Base-by-base conservation (phyloP, 306 rosid species). In the Prosopis cineraria region DNA sequence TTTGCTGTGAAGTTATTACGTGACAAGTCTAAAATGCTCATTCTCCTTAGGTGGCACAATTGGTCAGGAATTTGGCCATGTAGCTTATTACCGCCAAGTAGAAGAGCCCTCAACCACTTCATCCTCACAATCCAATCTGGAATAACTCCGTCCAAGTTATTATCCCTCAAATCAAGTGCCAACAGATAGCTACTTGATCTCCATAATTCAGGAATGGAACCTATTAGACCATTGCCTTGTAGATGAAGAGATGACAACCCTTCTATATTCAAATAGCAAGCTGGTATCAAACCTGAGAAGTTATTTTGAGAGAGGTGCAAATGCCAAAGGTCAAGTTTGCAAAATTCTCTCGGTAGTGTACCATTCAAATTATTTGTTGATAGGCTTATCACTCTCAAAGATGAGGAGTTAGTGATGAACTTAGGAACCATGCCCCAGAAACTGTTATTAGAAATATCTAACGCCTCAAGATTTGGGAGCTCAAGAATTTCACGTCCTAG, bases 291-390 rank as follows among this genome's bases (percentile, higher is more conserved):
- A 24, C 78, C 70, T 0, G 60, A 41, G 14, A 75, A 1, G 1
- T 24, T 30, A 30, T 75, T 75, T 7, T 44, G 31, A 2, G 73
- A 72, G 48, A 79, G 53, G 20, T 48, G 22, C 9, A 79, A 34
- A 44, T 34, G 6, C 0, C 0, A 0, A 0, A 78, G 37, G 16
- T 47, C 25, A 20, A 6, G 58, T 10, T 29, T 63, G 60, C 63
- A 75, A 0, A 72, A 6, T 7, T 11, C 25, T 52, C 0, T 3
- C 1, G 79, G 72, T 7, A 45, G 22, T 7, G 17, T 0, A 12
- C 79, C 79, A 31, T 7, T 27, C 3, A 75, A 45, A 10, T 60
- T 44, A 39, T 75, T 75, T 5, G 29, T 6, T 11, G 71, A 64
- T 16, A 64, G n/a, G 29, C 34, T 64, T 36, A 64, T 64, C 7